A percentile compares a stretch with the other conserved stretches of the same genome.
Evolutionary conservation across 306 rosid genomes (phyloP).

Genomic region (Lagenaria siceraria): DNA sequence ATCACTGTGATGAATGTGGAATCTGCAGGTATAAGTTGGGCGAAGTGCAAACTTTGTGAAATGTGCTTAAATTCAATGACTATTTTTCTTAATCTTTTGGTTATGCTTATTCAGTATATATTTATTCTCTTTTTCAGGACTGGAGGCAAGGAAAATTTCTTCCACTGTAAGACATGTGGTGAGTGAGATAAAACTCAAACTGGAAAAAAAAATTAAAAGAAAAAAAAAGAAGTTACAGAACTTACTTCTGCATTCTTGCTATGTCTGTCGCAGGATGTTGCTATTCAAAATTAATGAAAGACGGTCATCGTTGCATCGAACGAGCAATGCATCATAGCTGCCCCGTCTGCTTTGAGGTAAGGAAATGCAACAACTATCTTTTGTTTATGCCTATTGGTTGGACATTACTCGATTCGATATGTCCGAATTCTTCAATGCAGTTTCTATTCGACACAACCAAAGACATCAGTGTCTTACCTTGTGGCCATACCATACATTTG

Average conservation of each 20-base stretch:
- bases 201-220: not conserved
- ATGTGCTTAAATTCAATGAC: not conserved
- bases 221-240: not conserved
- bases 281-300: conserved; percentile 48
- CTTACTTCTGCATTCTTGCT: not conserved
- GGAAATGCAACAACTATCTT: not conserved
- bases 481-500: conserved; percentile 57
- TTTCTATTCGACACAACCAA: conserved; percentile 57
- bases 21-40: conserved; percentile 59
- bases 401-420: not conserved
- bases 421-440: conserved; percentile 23
- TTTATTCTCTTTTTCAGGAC: conserved; percentile 21
- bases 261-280: conserved; percentile 47
- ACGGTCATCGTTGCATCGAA: conserved; percentile 59
- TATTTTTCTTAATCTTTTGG: not conserved
- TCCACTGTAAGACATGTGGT: conserved; percentile 68
- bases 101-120: not conserved
- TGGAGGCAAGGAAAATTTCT: conserved; percentile 64
- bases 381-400: not conserved
- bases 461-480: conserved; percentile 55
- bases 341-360: conserved; percentile 81
- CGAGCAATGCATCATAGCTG: conserved; percentile 81
- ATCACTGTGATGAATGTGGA: conserved; percentile 78
- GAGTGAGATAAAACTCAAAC: conserved; percentile 6
- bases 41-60: not conserved